Base-by-base conservation (phyloP, 352 stramenopile genomes). In the Pythium biforme region DNA sequence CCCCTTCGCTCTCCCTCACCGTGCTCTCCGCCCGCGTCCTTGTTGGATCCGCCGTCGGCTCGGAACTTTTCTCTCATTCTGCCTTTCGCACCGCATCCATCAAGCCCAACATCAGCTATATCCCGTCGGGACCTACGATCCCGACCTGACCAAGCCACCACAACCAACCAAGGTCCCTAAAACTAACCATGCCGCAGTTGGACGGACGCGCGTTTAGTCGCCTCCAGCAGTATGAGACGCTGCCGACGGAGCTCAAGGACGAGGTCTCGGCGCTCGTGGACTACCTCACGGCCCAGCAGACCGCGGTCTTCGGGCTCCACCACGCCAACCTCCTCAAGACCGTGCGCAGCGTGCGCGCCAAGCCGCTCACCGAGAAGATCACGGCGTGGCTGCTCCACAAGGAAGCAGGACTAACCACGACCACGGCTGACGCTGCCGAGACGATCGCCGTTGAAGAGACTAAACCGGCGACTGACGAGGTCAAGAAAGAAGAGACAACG, bases 211-310 rank as follows among this genome's bases (percentile, higher is more conserved):
- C 62, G 54, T 71, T 71, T 53, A 60, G 50, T 39, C 64, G 64
- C 40, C 60, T 56, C 29, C 40, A 57, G 48, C 57, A 71, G 31
- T 71, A 67, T 26, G 62, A 53, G 22, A 48, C 37, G 29, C 48
- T 69, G 11, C 37, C 37, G 15, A 33, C 39, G 6, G 55, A 58
- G 29, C 41, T 64, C 46, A 59, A 63, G 34, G 39, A 62, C 29
- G 55, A 64, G 26, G 55, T 63, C 20, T 48, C 55, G 37, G 55
- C 62, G 19, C 31, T 72, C 64, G 55, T 70, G 74, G 55, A 63
- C 65, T 55, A 73, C 31, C 64, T 86, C 51, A 74, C 62, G 40
- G 72, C 79, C 48, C 75, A 77, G 52, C 76, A 83, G 64, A 55
- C 47, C 14, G 43, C 55, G 3, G 51, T 70, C 25, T 70, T 70